phyloP scores from a whole-genome alignment of 1,284 basidiomycete species.

The Sphagnurus paluster region DNA sequence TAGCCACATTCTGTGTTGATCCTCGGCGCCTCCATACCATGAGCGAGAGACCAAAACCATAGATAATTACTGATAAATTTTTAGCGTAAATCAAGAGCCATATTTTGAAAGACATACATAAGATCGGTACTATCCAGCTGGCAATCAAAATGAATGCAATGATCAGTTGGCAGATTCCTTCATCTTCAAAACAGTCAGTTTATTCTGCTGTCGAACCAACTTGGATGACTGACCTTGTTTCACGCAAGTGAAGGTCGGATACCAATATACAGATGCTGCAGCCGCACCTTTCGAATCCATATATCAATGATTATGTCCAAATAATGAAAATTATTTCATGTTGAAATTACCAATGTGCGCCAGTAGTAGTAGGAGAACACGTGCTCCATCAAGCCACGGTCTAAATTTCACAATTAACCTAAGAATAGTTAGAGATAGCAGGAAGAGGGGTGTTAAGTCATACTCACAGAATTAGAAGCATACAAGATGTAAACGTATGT shows the following conservation, averaged over 20 bases:
- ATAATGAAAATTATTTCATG: not conserved
- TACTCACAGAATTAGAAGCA: conserved; percentile 48
- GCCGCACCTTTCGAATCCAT: conserved; percentile 39
- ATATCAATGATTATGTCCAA: not conserved
- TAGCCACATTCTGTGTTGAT: conserved; percentile 5
- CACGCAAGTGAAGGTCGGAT: conserved; percentile 41
- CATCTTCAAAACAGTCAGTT: conserved; percentile 25
- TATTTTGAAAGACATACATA: conserved; percentile 40
- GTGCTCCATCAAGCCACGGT: conserved; percentile 51
- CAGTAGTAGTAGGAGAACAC: conserved; percentile 44
- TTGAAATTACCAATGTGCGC: conserved; percentile 42
- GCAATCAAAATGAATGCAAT: conserved; percentile 48
- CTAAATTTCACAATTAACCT: conserved; percentile 49
- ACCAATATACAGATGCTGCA: conserved; percentile 39
- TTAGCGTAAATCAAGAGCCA: conserved; percentile 1
- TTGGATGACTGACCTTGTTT: conserved; percentile 32
- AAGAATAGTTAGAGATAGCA: conserved; percentile 2
- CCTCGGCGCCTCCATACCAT: conserved; percentile 31
- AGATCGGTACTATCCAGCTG: conserved; percentile 51
- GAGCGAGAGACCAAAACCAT: conserved; percentile 33
- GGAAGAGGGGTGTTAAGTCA: not conserved
- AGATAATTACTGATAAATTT: conserved; percentile 35
- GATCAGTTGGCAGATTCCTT: conserved; percentile 46
- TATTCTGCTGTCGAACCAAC: not conserved
- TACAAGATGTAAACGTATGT: conserved; percentile 43